phyloP scores from a whole-genome alignment of 306 rosid genomes.

The cucumber (Cucumis sativus) region Cucumber_9930_V3 NC_026660.2:12649001-12649500 shows the following conservation, averaged over 20 bases:
- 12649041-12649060: conserved; percentile 25
- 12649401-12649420: neutral
- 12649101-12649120: neutral
- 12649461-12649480: neutral
- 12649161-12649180: neutral
- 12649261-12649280: conserved; percentile 21
- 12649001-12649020: conserved; percentile 32
- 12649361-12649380: neutral
- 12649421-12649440: neutral
- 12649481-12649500: neutral
- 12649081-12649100: neutral
- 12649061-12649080: neutral
- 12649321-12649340: conserved; percentile 12
- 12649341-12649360: neutral
- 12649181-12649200: neutral
- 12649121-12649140: neutral
- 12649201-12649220: neutral
- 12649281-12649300: conserved; percentile 27
- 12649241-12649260: conserved; percentile 54
- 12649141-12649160: neutral
- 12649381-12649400: neutral
- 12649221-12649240: conserved; percentile 33
- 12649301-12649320: conserved; percentile 21
- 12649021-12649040: conserved; percentile 27
- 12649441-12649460: neutral